Conservation (phyloP, 352 stramenopile genomes). For the Globisporangium camurandrum region DNA sequence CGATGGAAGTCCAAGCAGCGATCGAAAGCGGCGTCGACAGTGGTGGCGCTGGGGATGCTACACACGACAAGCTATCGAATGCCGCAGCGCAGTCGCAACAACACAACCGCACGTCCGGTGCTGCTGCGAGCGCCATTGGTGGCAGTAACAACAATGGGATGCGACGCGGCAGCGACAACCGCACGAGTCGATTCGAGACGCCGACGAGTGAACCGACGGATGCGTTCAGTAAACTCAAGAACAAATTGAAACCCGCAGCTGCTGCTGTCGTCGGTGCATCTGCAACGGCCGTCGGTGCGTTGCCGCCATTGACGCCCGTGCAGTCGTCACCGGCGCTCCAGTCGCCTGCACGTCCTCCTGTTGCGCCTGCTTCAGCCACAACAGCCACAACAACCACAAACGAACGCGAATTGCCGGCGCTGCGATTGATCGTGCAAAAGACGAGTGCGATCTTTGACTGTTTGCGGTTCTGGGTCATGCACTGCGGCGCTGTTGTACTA, state of each 20-base stretch:
- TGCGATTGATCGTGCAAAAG: constrained; percentile 78
- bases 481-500: constrained; percentile 58
- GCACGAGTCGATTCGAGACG: constrained; percentile 29
- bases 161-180: constrained; percentile 46
- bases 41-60: background rate
- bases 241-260: constrained; percentile 34
- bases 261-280: too few relatives aligned
- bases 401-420: constrained; percentile 46
- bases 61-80: constrained; percentile 21
- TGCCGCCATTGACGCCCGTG: constrained; percentile 1
- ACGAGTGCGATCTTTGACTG: constrained; percentile 82
- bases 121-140: constrained; percentile 8
- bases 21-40: constrained; percentile 38
- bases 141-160: too few relatives aligned
- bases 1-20: constrained; percentile 74
- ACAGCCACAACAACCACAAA: too few relatives aligned
- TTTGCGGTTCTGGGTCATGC: constrained; percentile 81
- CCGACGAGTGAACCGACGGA: constrained; percentile 33
- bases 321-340: constrained; percentile 23
- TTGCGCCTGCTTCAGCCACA: too few relatives aligned
- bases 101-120: constrained; percentile 17
- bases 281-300: background rate
- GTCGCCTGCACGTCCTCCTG: constrained; percentile 24
- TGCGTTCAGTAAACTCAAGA: constrained; percentile 68
- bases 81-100: constrained; percentile 10